Evolutionary conservation across 73 alveolate genomes (phyloP).

Genomic region (Tetrahymena elliotti): DNA sequence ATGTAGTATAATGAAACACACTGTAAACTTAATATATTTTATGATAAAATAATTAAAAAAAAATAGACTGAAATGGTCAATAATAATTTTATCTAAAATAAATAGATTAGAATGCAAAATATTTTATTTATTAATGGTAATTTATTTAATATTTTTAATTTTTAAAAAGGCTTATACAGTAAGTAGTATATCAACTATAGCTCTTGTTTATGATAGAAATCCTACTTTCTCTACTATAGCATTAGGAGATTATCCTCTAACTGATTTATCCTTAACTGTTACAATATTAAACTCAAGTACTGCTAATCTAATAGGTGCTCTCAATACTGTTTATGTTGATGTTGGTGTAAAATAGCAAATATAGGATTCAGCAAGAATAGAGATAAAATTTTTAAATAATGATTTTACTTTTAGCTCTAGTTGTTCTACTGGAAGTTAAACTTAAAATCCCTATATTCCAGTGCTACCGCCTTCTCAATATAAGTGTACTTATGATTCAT

Average conservation of each 20-base stretch:
- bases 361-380: neutral
- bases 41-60: neutral
- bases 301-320: neutral
- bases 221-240: neutral
- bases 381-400: neutral
- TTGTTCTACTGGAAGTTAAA: neutral
- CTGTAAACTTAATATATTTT: slow-evolving; percentile 4
- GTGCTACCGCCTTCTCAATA: neutral
- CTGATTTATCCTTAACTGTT: neutral
- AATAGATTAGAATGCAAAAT: neutral
- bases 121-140: neutral
- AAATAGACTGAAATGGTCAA: neutral
- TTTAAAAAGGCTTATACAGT: neutral
- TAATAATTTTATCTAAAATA: neutral
- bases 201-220: neutral
- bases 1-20: neutral
- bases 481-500: neutral
- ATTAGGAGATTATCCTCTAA: neutral
- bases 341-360: neutral
- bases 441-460: neutral
- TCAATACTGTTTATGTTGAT: neutral
- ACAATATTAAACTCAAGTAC: neutral
- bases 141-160: neutral
- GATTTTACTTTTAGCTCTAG: neutral
- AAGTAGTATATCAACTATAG: neutral